Conservation (phyloP, 1,284 basidiomycete species). For the Ganoderma leucocontextum region DNA sequence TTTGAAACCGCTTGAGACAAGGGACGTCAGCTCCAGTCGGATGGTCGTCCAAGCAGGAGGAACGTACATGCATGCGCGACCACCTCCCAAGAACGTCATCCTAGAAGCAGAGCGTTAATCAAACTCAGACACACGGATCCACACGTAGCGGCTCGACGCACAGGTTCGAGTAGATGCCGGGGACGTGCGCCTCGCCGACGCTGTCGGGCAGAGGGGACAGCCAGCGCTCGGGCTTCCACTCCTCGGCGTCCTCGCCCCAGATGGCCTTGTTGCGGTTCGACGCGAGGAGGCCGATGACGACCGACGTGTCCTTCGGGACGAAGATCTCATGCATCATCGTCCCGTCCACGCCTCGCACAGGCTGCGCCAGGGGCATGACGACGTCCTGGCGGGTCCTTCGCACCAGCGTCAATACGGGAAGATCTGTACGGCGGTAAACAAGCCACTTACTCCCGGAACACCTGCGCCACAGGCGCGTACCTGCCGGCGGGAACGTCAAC, state of each 20-base stretch:
- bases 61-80: slow-evolving; percentile 36
- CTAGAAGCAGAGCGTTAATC: slow-evolving; percentile 13
- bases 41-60: background rate
- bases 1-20: slow-evolving; percentile 25
- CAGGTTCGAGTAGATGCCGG: slow-evolving; percentile 31
- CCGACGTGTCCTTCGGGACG: slow-evolving; percentile 52
- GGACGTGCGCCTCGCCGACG: slow-evolving; percentile 31
- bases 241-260: slow-evolving; percentile 63
- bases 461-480: slow-evolving; percentile 23
- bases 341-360: slow-evolving; percentile 37
- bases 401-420: background rate
- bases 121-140: too few species aligned
- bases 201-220: slow-evolving; percentile 32
- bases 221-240: slow-evolving; percentile 54
- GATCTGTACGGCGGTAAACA: background rate
- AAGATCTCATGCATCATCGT: slow-evolving; percentile 47
- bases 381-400: slow-evolving; percentile 33
- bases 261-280: slow-evolving; percentile 55
- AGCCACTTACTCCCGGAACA: slow-evolving; percentile 14
- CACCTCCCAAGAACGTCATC: slow-evolving; percentile 37
- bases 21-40: background rate
- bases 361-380: slow-evolving; percentile 36
- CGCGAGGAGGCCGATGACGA: slow-evolving; percentile 56
- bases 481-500: slow-evolving; percentile 17
- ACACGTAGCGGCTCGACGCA: background rate